A percentile compares a stretch with the other conserved stretches of the same genome.
Evolutionary conservation across 2,329 filamentous ascomycete genomes (phyloP).

Genomic region (Chaetomium sp.): DNA sequence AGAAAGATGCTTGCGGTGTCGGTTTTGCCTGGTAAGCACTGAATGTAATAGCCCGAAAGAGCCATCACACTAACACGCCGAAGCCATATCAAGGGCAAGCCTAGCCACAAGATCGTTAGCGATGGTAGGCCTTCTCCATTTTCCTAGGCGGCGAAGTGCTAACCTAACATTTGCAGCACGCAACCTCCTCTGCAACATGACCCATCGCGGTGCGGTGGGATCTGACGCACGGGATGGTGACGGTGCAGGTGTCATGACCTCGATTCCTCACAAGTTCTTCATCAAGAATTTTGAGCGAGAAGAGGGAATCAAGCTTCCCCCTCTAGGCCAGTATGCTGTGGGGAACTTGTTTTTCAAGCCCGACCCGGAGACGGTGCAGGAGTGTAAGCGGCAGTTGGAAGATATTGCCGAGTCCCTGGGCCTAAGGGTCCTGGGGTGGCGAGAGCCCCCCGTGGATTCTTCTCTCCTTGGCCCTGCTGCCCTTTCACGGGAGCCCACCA

Average conservation of each 20-base stretch:
- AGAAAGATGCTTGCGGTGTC: slow-evolving; percentile 99
- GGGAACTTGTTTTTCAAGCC: slow-evolving; percentile 99
- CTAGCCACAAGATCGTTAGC: slow-evolving; percentile 97
- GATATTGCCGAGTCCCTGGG: slow-evolving; percentile 86
- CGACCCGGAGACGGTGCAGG: slow-evolving; percentile 82
- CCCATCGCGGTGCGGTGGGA: slow-evolving; percentile 96
- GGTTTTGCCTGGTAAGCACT: slow-evolving; percentile 87
- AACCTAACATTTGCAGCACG: slow-evolving; percentile 59
- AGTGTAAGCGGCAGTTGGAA: slow-evolving; percentile 92
- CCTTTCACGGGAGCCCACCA: slow-evolving; percentile 89
- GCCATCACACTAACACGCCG: slow-evolving; percentile 25
- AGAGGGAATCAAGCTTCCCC: slow-evolving; percentile 82
- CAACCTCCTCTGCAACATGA: slow-evolving; percentile 99
- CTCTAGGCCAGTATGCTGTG: slow-evolving; percentile 89
- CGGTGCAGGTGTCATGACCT: slow-evolving; percentile 98
- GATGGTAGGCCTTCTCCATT: slow-evolving; percentile 68
- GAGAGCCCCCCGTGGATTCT: slow-evolving; percentile 91
- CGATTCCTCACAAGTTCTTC: slow-evolving; percentile 97
- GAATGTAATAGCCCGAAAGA: slow-evolving; percentile 4
- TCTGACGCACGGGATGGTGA: slow-evolving; percentile 98
- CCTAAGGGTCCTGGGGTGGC: slow-evolving; percentile 91
- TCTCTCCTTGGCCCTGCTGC: slow-evolving; percentile 90
- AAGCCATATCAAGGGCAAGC: slow-evolving; percentile 94
- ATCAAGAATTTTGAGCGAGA: slow-evolving; percentile 97
- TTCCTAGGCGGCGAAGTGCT: background rate